Evolutionary conservation across 2,329 filamentous ascomycete species (phyloP).

Genomic region (Sphaerulina populicola): DNA sequence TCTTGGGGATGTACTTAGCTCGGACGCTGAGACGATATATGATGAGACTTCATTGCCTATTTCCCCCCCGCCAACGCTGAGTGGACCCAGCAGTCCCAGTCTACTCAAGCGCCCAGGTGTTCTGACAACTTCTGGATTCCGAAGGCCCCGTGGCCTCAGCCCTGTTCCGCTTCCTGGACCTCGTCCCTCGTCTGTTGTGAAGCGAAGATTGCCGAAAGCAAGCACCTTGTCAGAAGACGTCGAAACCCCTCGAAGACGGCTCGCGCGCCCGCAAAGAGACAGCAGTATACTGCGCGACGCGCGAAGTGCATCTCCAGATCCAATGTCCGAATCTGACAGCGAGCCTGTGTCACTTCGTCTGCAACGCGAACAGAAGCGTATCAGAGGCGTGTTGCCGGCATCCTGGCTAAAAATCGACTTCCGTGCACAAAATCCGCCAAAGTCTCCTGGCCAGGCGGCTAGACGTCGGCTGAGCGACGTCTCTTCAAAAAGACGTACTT

Average conservation of each 20-base stretch:
- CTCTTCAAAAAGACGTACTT: constrained; percentile 15
- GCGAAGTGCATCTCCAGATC: background rate
- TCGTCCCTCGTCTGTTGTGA: constrained; percentile 26
- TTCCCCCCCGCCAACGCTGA: constrained; percentile 35
- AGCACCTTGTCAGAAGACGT: constrained; percentile 11
- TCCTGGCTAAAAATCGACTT: constrained; percentile 44
- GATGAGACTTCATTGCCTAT: constrained; percentile 36
- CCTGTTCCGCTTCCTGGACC: constrained; percentile 26
- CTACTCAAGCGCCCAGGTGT: background rate
- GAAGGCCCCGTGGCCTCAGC: constrained; percentile 20
- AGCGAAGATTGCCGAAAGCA: background rate
- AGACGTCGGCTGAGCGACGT: constrained; percentile 7
- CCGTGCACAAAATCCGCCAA: constrained; percentile 23
- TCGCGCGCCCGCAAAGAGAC: background rate
- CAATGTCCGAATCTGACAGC: constrained; percentile 17
- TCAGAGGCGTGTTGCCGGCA: constrained; percentile 44
- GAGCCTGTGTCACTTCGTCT: constrained; percentile 24
- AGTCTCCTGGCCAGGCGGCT: constrained; percentile 1
- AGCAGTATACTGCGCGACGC: background rate
- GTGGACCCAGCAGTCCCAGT: constrained; percentile 9
- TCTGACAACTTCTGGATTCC: constrained; percentile 18
- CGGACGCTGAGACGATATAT: background rate
- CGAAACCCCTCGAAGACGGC: background rate
- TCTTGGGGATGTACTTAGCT: background rate
- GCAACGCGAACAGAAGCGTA: constrained; percentile 34